Evolutionary conservation across 805 yeast species (phyloP).

Genomic region (Schwanniomyces pseudopolymorphus): DNA sequence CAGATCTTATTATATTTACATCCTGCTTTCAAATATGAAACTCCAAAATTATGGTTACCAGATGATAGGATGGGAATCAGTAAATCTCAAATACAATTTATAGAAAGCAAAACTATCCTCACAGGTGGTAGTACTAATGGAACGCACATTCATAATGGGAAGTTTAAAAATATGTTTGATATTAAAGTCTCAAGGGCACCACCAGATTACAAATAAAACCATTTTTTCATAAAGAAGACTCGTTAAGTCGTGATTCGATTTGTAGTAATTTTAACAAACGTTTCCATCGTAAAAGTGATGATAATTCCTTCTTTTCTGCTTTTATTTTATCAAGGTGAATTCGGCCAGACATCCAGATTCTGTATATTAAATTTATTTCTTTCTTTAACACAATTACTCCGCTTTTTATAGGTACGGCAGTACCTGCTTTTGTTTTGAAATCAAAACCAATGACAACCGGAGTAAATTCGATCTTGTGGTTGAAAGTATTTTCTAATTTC

Average conservation of each 20-base stretch:
- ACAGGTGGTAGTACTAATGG: constrained; percentile 26
- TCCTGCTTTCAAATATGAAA: constrained; percentile 36
- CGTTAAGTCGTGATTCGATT: constrained; percentile 15
- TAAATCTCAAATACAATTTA: constrained; percentile 16
- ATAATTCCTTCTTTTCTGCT: background rate
- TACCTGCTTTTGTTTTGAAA: constrained; percentile 19
- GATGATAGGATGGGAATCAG: constrained; percentile 33
- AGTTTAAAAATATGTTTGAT: constrained; percentile 8
- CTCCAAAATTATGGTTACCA: constrained; percentile 42
- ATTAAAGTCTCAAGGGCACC: constrained; percentile 29
- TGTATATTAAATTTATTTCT: constrained; percentile 16
- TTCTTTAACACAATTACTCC: constrained; percentile 26
- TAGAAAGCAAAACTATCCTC: constrained; percentile 15
- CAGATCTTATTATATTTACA: constrained; percentile 30
- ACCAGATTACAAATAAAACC: constrained; percentile 27
- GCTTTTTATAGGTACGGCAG: constrained; percentile 24
- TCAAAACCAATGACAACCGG: constrained; percentile 33
- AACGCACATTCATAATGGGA: constrained; percentile 17
- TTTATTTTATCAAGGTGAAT: constrained; percentile 8
- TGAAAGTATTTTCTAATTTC: constrained; percentile 3
- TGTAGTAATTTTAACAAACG: constrained; percentile 12
- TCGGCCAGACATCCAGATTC: constrained; percentile 25
- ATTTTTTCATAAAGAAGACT: constrained; percentile 1
- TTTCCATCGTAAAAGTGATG: constrained; percentile 13
- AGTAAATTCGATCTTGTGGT: constrained; percentile 17